Conservation (phyloP, 305 asterid genomes). For the Rubia peregrina region DNA sequence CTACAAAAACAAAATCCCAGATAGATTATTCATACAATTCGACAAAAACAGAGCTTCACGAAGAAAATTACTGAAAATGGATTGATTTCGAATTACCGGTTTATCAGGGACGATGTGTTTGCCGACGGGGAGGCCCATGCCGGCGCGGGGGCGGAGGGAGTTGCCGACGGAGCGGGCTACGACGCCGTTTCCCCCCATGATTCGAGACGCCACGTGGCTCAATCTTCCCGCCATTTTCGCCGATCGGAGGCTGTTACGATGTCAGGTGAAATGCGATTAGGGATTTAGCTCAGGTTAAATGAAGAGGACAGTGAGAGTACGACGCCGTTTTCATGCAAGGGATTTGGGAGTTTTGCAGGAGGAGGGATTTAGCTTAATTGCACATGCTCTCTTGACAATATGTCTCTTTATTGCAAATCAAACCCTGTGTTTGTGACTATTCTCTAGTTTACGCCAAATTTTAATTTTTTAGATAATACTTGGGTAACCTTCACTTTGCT, state of each 20-base stretch:
- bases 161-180: conserved; percentile 62
- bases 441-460: too few species aligned
- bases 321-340: neutral
- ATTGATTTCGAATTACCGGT: conserved; percentile 40
- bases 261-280: neutral
- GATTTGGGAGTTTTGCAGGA: neutral
- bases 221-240: conserved; percentile 60
- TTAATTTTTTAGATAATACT: too few species aligned
- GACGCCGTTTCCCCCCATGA: conserved; percentile 83
- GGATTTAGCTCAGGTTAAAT: neutral
- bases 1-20: conserved; percentile 30
- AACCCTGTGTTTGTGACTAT: neutral
- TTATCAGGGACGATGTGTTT: conserved; percentile 82
- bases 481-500: too few species aligned
- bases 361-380: neutral
- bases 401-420: neutral
- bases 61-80: neutral
- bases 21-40: conserved; percentile 5
- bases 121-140: conserved; percentile 96
- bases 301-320: neutral
- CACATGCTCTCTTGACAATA: neutral
- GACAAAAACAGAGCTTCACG: neutral
- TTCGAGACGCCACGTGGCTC: conserved; percentile 64
- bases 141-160: conserved; percentile 81
- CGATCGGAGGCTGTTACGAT: conserved; percentile 3